phyloP scores from a whole-genome alignment of 345 rosid genomes.

The Lumnitzera littorea region DNA sequence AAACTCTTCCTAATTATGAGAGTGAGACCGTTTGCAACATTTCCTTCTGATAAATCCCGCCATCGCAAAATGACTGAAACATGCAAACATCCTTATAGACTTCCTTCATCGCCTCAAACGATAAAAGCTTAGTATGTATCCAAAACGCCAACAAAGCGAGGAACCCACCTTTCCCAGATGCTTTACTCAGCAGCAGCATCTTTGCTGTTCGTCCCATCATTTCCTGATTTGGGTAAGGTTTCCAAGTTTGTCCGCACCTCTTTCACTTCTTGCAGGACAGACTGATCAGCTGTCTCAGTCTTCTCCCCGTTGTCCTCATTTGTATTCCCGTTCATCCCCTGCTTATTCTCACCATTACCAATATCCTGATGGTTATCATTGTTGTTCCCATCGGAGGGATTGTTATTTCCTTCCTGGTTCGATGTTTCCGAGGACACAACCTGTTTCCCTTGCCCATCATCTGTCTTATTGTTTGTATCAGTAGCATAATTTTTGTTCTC shows the following conservation, averaged over 20 bases:
- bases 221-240: constrained; percentile 41
- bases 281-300: constrained; percentile 21
- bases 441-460: constrained; percentile 17
- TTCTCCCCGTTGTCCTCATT: constrained; percentile 17
- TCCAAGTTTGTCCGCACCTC: constrained; percentile 40
- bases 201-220: constrained; percentile 20
- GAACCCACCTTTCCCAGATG: constrained; percentile 3
- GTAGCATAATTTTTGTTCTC: constrained; percentile 2
- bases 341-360: not conserved
- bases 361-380: not conserved
- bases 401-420: not conserved
- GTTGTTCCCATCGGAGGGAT: not conserved
- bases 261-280: constrained; percentile 35
- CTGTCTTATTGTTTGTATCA: constrained; percentile 10
- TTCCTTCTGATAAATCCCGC: not conserved
- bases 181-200: constrained; percentile 47
- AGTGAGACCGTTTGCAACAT: not conserved
- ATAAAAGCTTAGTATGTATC: not conserved
- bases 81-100: not conserved
- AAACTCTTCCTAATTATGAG: too few relatives aligned
- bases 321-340: not conserved
- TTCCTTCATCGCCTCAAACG: not conserved
- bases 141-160: not conserved
- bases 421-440: not conserved
- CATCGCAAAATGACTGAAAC: not conserved